Conservation (phyloP, 257 asterid genomes). For the Phtheirospermum japonicum region DNA sequence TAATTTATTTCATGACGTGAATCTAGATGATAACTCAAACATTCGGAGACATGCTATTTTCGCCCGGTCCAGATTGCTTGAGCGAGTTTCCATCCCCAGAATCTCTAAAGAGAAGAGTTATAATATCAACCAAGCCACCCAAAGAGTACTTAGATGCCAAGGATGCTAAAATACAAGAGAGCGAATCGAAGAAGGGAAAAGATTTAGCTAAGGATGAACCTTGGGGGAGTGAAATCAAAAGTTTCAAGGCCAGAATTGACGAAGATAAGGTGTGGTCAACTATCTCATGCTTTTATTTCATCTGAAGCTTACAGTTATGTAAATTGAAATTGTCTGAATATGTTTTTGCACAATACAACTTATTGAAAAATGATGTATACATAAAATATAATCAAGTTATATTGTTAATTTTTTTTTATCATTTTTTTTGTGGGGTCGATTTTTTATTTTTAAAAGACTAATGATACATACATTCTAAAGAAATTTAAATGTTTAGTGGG, state of each 20-base stretch:
- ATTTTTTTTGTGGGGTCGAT: too few species aligned
- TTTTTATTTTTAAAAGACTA: too few species aligned
- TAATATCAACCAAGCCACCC: constrained; percentile 49
- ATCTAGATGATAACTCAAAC: constrained; percentile 42
- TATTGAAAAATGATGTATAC: too few species aligned
- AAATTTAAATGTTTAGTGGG: too few species aligned
- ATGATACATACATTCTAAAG: too few species aligned
- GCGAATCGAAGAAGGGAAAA: constrained; percentile 21
- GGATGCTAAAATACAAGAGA: constrained; percentile 30
- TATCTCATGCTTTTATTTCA: constrained; percentile 7
- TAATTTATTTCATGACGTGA: constrained; percentile 10
- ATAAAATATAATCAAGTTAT: too few species aligned
- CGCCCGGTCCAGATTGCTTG: constrained; percentile 38
- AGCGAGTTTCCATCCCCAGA: constrained; percentile 42
- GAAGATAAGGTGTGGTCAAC: constrained; percentile 27
- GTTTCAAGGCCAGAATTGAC: constrained; percentile 20
- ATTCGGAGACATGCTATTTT: constrained; percentile 42
- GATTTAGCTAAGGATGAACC: constrained; percentile 25
- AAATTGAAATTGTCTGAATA: too few species aligned
- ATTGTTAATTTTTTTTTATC: too few species aligned
- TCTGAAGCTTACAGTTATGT: too few species aligned
- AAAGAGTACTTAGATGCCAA: constrained; percentile 35
- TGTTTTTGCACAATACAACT: too few species aligned
- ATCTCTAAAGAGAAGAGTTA: constrained; percentile 31
- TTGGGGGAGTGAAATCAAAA: constrained; percentile 32